These are phyloP conservation scores for Aurinia saxatilis DNA, from an alignment of 345 rosid species.

Conservation along the genomic window DNA sequence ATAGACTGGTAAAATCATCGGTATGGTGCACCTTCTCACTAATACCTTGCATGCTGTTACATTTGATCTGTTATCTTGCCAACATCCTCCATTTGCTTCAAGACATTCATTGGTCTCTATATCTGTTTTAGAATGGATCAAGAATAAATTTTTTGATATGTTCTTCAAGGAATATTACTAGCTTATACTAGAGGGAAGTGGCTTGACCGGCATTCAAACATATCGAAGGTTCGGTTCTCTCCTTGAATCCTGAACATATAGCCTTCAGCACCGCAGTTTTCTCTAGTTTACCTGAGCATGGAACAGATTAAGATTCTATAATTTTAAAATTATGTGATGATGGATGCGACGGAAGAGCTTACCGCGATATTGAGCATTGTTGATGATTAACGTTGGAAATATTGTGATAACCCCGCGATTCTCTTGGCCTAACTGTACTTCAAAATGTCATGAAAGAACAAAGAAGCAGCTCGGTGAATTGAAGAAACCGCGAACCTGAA, in stretches of 20 bases:
- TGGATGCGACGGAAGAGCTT: background rate
- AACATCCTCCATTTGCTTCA: conserved; percentile 85
- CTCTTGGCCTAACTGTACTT: conserved; percentile 65
- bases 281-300: conserved; percentile 47
- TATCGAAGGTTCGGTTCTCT: conserved; percentile 67
- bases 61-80: conserved; percentile 62
- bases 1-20: no score
- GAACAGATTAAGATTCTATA: background rate
- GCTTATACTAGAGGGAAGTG: background rate
- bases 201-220: conserved; percentile 65
- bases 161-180: background rate
- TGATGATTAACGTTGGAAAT: conserved; percentile 75
- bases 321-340: background rate
- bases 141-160: background rate
- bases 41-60: conserved; percentile 89
- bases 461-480: conserved; percentile 9
- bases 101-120: conserved; percentile 88
- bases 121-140: conserved; percentile 34
- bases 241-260: conserved; percentile 84
- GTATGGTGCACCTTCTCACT: no score
- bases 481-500: conserved; percentile 43
- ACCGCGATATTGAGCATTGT: conserved; percentile 82
- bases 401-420: conserved; percentile 79
- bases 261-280: conserved; percentile 66
- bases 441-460: conserved; percentile 6